phyloP scores from a whole-genome alignment of 2,329 filamentous ascomycete species.

The Boeremia exigua region DNA sequence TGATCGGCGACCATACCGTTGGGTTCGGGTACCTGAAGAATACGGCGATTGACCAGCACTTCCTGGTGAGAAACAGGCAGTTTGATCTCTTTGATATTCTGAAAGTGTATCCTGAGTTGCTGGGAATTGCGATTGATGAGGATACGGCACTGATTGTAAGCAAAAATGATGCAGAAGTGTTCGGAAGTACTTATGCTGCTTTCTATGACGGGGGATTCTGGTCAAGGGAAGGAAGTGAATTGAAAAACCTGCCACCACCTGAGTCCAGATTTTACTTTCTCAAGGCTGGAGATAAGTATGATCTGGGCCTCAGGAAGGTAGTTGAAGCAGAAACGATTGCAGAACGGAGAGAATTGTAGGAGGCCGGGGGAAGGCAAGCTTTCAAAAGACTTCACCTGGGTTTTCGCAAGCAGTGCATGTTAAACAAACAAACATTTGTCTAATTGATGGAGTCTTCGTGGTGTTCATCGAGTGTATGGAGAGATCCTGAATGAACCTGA shows the following conservation, averaged over 20 bases:
- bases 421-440: too few species aligned
- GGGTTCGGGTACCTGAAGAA: constrained; percentile 38
- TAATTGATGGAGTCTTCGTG: too few species aligned
- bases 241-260: constrained; percentile 20
- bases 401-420: too few species aligned
- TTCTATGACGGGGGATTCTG: constrained; percentile 35
- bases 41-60: constrained; percentile 34
- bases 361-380: neutral
- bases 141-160: constrained; percentile 33
- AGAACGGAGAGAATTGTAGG: constrained; percentile 9
- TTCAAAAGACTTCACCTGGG: too few species aligned
- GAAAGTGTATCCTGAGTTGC: constrained; percentile 25
- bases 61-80: constrained; percentile 33
- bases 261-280: constrained; percentile 33
- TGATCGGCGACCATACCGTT: constrained; percentile 31
- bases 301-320: constrained; percentile 26
- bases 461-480: too few species aligned
- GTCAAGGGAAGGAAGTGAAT: constrained; percentile 32
- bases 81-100: constrained; percentile 36
- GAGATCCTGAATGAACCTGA: neutral
- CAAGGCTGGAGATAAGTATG: constrained; percentile 27
- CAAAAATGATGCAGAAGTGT: constrained; percentile 30
- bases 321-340: neutral
- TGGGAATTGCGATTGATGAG: constrained; percentile 34
- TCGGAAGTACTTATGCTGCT: constrained; percentile 35